A percentile compares a stretch with the other conserved stretches of the same genome.
Conservation (phyloP, 495 filamentous ascomycete species). For the Halenospora varia region DNA sequence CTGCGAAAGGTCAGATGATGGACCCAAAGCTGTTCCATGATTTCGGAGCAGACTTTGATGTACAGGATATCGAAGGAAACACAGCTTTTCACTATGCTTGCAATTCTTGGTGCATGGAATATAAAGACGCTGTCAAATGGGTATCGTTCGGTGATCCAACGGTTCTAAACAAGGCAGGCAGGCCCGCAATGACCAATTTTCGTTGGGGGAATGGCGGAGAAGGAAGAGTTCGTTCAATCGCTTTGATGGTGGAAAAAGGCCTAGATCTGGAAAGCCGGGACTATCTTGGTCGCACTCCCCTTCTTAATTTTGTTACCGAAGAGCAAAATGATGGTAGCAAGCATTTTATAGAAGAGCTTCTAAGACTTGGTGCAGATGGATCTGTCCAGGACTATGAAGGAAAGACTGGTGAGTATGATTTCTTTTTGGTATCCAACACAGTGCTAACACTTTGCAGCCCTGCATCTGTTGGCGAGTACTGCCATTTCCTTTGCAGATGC, state of each 20-base stretch:
- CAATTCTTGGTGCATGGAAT: constrained; percentile 3
- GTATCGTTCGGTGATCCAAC: neutral
- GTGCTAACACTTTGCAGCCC: neutral
- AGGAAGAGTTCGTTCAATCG: neutral
- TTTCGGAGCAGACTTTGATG: neutral
- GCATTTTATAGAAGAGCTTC: neutral
- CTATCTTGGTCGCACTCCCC: neutral
- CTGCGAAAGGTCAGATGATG: neutral
- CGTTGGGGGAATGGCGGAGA: constrained; percentile 1
- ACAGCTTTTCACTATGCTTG: constrained; percentile 7
- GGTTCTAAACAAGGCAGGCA: neutral
- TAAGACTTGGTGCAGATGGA: neutral
- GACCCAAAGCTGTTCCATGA: constrained; percentile 2
- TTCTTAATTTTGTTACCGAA: neutral
- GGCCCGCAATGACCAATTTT: neutral
- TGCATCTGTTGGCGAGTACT: neutral
- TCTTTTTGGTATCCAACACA: no score
- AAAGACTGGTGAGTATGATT: constrained; percentile 1
- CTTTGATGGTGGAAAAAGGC: neutral
- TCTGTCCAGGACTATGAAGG: neutral
- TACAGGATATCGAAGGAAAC: neutral
- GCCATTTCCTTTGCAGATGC: neutral
- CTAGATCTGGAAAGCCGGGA: neutral
- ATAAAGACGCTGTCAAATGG: neutral
- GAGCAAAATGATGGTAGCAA: neutral